A percentile compares a stretch with the other conserved stretches of the same genome.
phyloP scores from a whole-genome alignment of 352 stramenopile genomes.

The Aphanomyces invadans region DNA sequence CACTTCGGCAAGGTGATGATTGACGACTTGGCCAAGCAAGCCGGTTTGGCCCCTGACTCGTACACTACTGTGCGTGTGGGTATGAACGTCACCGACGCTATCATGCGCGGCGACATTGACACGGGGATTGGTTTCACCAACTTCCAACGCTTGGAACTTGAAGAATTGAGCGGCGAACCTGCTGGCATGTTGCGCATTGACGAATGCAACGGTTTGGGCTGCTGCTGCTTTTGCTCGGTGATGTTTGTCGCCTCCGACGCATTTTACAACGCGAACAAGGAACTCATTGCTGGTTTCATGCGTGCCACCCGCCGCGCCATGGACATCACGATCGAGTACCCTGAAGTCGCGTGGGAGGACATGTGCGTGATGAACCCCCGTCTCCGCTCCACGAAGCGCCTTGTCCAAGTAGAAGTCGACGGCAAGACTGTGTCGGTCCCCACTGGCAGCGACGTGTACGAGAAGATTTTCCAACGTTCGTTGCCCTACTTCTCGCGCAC shows the following conservation, averaged over 20 bases:
- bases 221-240: slow-evolving; percentile 50
- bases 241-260: slow-evolving; percentile 45
- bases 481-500: slow-evolving; percentile 46
- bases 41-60: slow-evolving; percentile 36
- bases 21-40: slow-evolving; percentile 44
- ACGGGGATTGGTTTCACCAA: slow-evolving; percentile 48
- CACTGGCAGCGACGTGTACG: slow-evolving; percentile 36
- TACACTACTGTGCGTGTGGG: slow-evolving; percentile 41
- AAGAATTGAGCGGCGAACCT: slow-evolving; percentile 43
- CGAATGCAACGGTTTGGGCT: slow-evolving; percentile 41
- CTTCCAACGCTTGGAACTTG: slow-evolving; percentile 45
- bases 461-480: slow-evolving; percentile 45
- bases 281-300: slow-evolving; percentile 37
- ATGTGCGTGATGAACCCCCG: slow-evolving; percentile 49
- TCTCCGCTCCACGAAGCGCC: slow-evolving; percentile 30
- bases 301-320: slow-evolving; percentile 39
- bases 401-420: slow-evolving; percentile 16
- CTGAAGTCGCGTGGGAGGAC: slow-evolving; percentile 40
- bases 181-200: slow-evolving; percentile 45
- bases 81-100: slow-evolving; percentile 49
- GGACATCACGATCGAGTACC: slow-evolving; percentile 47
- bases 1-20: slow-evolving; percentile 51
- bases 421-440: slow-evolving; percentile 18
- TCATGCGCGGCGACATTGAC: slow-evolving; percentile 42
- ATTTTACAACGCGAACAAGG: slow-evolving; percentile 44